These are phyloP conservation scores for Acacia pycnantha DNA, from an alignment of 331 rosid genomes.

Conservation along the genomic window DNA sequence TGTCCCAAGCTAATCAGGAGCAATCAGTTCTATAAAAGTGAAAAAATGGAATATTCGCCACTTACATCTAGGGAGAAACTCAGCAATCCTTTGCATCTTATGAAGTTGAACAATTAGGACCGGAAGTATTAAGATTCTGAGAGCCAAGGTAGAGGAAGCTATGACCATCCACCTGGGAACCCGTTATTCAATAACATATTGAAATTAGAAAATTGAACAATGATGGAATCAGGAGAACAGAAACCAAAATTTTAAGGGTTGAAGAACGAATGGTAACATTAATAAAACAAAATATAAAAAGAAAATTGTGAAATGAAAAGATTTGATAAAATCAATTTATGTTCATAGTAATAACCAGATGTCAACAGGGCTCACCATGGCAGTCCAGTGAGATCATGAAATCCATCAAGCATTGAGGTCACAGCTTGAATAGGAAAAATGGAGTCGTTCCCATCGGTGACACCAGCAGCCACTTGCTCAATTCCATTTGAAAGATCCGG, in stretches of 20 bases:
- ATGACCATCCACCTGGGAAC: slow-evolving; percentile 81
- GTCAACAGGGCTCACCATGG: slow-evolving; percentile 54
- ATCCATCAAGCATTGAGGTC: slow-evolving; percentile 55
- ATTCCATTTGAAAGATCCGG: slow-evolving; percentile 37
- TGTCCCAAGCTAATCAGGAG: not conserved
- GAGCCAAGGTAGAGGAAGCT: slow-evolving; percentile 66
- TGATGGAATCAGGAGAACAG: not conserved
- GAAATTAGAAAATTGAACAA: slow-evolving; percentile 6
- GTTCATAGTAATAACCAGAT: not conserved
- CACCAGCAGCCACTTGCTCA: slow-evolving; percentile 28
- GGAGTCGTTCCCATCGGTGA: slow-evolving; percentile 26
- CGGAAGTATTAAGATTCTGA: slow-evolving; percentile 59
- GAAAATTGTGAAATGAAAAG: not conserved
- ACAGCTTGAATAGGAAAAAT: slow-evolving; percentile 47
- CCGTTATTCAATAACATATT: slow-evolving; percentile 15
- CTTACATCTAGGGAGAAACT: slow-evolving; percentile 70
- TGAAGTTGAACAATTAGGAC: slow-evolving; percentile 59
- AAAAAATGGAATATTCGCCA: slow-evolving; percentile 1
- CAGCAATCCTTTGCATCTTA: slow-evolving; percentile 59
- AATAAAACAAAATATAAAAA: not conserved
- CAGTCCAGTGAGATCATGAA: slow-evolving; percentile 63
- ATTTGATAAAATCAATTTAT: not conserved
- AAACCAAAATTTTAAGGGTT: not conserved
- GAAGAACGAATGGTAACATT: not conserved
- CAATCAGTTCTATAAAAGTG: not conserved